Percentiles rank a stretch among this genome's conserved stretches.
These are phyloP conservation scores for Botryotinia calthae DNA, from an alignment of 2,329 filamentous ascomycete species.

Conservation along the genomic window DNA sequence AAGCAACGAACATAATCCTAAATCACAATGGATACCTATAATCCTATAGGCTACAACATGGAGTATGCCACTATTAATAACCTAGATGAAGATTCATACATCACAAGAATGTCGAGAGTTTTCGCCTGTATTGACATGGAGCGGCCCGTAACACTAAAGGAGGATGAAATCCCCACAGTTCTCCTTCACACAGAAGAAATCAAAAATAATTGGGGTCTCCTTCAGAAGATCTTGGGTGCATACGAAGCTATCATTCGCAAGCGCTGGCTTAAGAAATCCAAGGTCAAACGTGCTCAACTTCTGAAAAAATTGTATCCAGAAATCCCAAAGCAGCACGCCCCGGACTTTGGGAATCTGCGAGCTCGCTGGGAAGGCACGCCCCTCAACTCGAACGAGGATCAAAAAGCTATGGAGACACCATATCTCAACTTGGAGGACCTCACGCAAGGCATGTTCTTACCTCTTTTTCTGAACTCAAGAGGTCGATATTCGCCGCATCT, in stretches of 20 bases:
- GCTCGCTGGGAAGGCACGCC: not conserved
- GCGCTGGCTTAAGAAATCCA: not conserved
- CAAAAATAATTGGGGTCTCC: not conserved
- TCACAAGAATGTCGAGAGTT: not conserved
- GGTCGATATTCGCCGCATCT: not conserved
- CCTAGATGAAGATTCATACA: no score
- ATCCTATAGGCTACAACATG: not conserved
- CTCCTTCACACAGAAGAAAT: not conserved
- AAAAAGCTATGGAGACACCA: not conserved
- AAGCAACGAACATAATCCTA: not conserved
- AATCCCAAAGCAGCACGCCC: not conserved
- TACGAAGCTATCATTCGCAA: not conserved
- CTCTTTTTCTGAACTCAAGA: not conserved
- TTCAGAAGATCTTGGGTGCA: not conserved
- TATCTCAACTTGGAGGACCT: not conserved
- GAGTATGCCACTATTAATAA: fast-evolving
- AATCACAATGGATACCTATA: not conserved
- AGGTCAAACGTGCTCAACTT: not conserved
- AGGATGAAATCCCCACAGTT: not conserved
- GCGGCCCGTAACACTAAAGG: not conserved
- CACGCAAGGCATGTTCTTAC: not conserved
- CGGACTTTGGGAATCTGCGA: not conserved
- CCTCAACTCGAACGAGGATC: not conserved
- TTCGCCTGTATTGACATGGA: not conserved
- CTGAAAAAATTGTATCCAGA: not conserved